Conservation (phyloP, 2,329 filamentous ascomycete species). For the Ophiostoma tasmaniense region DNA sequence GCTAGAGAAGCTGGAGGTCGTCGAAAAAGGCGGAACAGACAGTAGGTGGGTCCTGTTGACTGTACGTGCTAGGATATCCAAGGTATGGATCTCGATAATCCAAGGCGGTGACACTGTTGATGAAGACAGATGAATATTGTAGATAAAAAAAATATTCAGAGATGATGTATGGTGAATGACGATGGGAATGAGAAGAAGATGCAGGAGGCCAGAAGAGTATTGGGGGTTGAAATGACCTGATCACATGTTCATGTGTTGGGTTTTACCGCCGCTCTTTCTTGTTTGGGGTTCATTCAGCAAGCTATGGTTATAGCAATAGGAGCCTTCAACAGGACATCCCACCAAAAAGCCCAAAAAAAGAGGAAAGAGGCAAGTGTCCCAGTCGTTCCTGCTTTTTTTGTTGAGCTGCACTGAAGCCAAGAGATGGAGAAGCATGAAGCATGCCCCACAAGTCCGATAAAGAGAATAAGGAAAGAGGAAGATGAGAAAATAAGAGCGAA, state of each 20-base stretch:
- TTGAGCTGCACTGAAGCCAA: conserved; percentile 2
- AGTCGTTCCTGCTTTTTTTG: conserved; percentile 5
- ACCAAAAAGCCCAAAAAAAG: background rate
- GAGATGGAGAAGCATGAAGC: background rate
- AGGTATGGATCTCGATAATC: background rate
- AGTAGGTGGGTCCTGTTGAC: background rate
- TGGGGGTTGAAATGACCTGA: background rate
- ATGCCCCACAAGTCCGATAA: background rate
- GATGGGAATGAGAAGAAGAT: background rate
- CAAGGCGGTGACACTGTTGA: background rate
- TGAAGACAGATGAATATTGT: background rate
- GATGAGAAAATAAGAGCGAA: background rate
- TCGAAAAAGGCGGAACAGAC: background rate
- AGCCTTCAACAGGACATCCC: background rate
- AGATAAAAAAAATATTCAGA: background rate
- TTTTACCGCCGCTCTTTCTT: background rate
- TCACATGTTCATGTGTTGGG: background rate
- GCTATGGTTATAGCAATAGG: background rate
- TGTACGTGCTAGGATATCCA: background rate
- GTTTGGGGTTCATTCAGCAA: background rate
- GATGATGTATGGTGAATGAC: background rate
- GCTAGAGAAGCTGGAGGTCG: background rate
- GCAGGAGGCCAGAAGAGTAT: background rate
- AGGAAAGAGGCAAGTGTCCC: background rate
- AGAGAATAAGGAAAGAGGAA: too few species aligned